Evolutionary conservation across 352 stramenopile species (phyloP), one percentile per base, ranked within the genome.

Genomic region (Pythium brassicae): DNA sequence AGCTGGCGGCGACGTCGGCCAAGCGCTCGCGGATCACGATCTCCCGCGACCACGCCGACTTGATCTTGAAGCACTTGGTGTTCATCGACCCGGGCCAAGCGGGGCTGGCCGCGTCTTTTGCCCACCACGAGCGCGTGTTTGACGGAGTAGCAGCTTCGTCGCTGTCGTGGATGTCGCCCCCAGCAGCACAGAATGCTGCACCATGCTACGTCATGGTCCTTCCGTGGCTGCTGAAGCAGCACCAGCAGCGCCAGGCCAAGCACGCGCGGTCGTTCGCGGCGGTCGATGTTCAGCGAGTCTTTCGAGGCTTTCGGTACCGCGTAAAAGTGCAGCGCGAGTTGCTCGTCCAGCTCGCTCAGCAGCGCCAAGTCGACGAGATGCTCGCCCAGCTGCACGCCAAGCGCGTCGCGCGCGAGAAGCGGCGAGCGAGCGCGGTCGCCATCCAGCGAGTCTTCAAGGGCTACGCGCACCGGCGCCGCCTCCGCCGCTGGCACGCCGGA

Each of bases 401-500:
- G 23, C 69, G 66, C 43, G 20, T 69, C 32, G 4, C 69, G 20
- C 75, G 80, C 47, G 77, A 88, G 32, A 59, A 59, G 19, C 66
- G 80, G 9, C 73, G 72, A n/a, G 57, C 59, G 12, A 79, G 65
- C 39, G 74, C 74, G 10, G 65, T 66, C 26, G 55, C 61, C 2
- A 87, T 90, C 47, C 80, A 90, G 43, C 71, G 75, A 2, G 76
- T 82, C n/a, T 82, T 71, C 54, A 78, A 76, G 49, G 80, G 80
- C 7, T 76, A 69, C 37, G 53, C 62, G 10, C 59, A 69, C 7
- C 71, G 80, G 35, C 59, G 62, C 12, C 57, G 62, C 10, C 7
- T 87, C 0, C 10, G 20, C n/a, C 54, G 39, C 25, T 85, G 69
- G 76, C 53, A 66, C 46, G 32, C 44, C 0, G 54, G 67, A 14